Conservation (phyloP, 179 eudicot species). For the Corrigiola litoralis region DNA sequence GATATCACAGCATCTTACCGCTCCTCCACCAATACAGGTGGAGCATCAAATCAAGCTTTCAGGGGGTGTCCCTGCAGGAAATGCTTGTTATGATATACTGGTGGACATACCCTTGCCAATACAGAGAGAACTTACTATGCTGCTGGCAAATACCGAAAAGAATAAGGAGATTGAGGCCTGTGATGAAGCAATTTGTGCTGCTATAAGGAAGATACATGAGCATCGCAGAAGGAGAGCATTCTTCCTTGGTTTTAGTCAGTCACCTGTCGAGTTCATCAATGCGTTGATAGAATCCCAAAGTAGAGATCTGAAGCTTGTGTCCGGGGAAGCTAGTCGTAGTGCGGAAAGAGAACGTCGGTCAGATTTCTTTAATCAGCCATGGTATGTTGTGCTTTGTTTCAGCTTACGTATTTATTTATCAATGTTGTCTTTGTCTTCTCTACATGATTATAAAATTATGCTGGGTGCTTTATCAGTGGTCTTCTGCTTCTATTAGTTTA, state of each 20-base stretch:
- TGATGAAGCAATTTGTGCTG: slow-evolving; percentile 74
- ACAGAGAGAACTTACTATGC: slow-evolving; percentile 75
- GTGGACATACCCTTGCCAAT: slow-evolving; percentile 90
- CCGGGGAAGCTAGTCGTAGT: slow-evolving; percentile 78
- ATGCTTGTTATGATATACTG: slow-evolving; percentile 76
- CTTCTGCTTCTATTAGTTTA: background rate
- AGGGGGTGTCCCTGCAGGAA: slow-evolving; percentile 60
- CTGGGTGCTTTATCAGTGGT: background rate
- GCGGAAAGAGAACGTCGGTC: slow-evolving; percentile 80
- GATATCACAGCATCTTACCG: slow-evolving; percentile 56
- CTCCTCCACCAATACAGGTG: slow-evolving; percentile 76
- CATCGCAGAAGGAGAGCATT: slow-evolving; percentile 81
- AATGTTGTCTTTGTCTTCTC: background rate
- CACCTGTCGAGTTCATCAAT: slow-evolving; percentile 81
- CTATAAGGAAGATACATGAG: slow-evolving; percentile 82
- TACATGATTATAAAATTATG: background rate
- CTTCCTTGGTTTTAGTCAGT: slow-evolving; percentile 92
- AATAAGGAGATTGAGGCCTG: slow-evolving; percentile 77
- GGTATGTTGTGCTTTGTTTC: slow-evolving; percentile 43
- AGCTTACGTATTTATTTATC: background rate
- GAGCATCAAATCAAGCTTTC: slow-evolving; percentile 81
- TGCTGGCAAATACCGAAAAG: slow-evolving; percentile 81
- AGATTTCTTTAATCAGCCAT: slow-evolving; percentile 85
- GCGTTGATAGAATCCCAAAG: slow-evolving; percentile 80
- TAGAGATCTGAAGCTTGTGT: slow-evolving; percentile 68